Evolutionary conservation across 768 basidiomycete species (phyloP), one percentile per base, ranked within the genome.

Genomic region (Dentipellis fragilis): DNA sequence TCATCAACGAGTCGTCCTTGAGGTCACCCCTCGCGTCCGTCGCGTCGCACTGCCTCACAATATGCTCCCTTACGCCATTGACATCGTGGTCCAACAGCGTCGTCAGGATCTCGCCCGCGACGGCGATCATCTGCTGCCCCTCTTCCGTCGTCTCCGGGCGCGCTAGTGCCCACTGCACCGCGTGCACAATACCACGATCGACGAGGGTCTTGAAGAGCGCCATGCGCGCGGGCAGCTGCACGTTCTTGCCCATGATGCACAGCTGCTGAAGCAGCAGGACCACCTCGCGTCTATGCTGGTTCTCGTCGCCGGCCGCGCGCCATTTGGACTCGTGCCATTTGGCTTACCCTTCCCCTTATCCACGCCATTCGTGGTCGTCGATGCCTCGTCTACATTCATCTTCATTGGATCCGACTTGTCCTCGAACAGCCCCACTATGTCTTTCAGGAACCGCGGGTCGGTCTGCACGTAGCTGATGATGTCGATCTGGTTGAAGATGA

Each of bases 401-500:
- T 64, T 61, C 45, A 59, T 58, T 9, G 53, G 60, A n/a, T 67
- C 69, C 38, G 56, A 60, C 59, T 59, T 51, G 21, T 49, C 54
- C 17, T 59, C 63, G 67, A 90, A 89, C 40, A 89, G 69, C 46
- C 74, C 71, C 37, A 95, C 87, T 12, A 97, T 78, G 49, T 93
- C 87, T 36, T 77, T 75, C 37, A 97, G 73, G 67, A 97, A 89
- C 10, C 70, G 66, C 1, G 78, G 78, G 63, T 96, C 89, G 56
- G 77, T 79, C 66, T 93, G 89, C 36, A 98, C 80, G 65, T 95
- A 84, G 50, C 78, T 82, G 65, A 99, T 93, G 65, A 99, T 97
- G 70, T 99, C 96, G 64, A 95, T 93, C 68, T 99, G 95, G 72
- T 98, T 96, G 80, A 94, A 98, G 66, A 97, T 92, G 68, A 99